Percentiles rank a stretch among this genome's conserved stretches.
These are phyloP conservation scores for Anthracocystis setariae DNA, from an alignment of 1,284 basidiomycete genomes.

Conservation along the genomic window DNA sequence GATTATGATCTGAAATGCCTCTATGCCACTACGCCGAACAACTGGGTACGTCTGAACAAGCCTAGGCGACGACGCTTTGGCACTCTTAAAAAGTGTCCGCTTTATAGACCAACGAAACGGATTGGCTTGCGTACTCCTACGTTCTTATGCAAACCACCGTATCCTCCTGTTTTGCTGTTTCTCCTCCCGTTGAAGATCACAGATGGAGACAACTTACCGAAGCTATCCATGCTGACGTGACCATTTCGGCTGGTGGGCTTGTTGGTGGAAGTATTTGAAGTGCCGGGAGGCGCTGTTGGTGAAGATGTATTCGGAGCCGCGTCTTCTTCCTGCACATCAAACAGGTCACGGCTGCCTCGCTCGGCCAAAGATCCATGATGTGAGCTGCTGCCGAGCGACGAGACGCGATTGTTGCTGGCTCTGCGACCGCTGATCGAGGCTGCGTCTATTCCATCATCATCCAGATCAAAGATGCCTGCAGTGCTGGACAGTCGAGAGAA, in stretches of 20 bases:
- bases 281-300: conserved; percentile 12
- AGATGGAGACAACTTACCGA: conserved; percentile 24
- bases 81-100: too few relatives aligned
- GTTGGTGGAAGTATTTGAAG: conserved; percentile 14
- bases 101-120: too few relatives aligned
- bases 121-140: too few relatives aligned
- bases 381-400: conserved; percentile 28
- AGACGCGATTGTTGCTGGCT: conserved; percentile 28
- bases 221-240: conserved; percentile 27
- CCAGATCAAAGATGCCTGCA: conserved; percentile 57
- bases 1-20: too few relatives aligned
- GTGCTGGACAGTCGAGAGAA: conserved; percentile 48
- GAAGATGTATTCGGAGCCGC: conserved; percentile 12
- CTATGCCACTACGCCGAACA: too few relatives aligned
- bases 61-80: too few relatives aligned
- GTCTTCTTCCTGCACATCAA: conserved; percentile 39
- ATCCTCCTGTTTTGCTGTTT: not conserved
- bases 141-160: too few relatives aligned
- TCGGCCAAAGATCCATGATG: conserved; percentile 25
- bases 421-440: conserved; percentile 23
- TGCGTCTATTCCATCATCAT: conserved; percentile 38
- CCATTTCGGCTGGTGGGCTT: conserved; percentile 14
- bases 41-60: too few relatives aligned
- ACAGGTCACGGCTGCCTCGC: conserved; percentile 28
- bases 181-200: not conserved